These are phyloP conservation scores for Pneumocystis sp. DNA, from an alignment of 1,139 yeast species.

Conservation along the genomic window DNA sequence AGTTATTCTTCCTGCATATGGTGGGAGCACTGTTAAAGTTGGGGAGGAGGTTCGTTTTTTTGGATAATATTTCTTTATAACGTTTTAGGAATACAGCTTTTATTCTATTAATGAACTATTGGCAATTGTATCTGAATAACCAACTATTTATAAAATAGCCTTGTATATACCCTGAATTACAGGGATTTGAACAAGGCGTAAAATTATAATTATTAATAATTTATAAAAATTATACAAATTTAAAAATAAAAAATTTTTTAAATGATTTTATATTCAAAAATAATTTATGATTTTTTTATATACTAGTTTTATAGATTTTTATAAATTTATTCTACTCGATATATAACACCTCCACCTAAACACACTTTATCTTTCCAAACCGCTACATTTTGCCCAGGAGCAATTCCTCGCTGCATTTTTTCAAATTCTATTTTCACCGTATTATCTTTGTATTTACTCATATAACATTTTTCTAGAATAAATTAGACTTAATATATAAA, in stretches of 20 bases:
- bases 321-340: background rate
- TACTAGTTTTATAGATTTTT: background rate
- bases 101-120: background rate
- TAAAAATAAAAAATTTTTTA: background rate
- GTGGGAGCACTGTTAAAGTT: conserved; percentile 75
- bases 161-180: background rate
- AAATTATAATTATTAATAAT: background rate
- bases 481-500: background rate
- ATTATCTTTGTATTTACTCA: conserved; percentile 22
- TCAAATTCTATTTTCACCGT: conserved; percentile 25
- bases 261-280: background rate
- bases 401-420: conserved; percentile 51
- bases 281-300: background rate
- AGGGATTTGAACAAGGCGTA: background rate
- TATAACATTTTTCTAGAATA: conserved; percentile 6
- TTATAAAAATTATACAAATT: background rate
- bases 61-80: background rate
- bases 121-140: background rate
- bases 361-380: conserved; percentile 53
- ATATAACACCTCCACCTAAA: conserved; percentile 60
- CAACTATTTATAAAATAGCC: background rate
- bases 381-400: conserved; percentile 80
- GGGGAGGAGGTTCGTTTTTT: conserved; percentile 39
- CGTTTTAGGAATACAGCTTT: background rate
- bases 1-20: conserved; percentile 82